phyloP scores from a whole-genome alignment of 2,329 filamentous ascomycete species.

The Grosmannia penicillata region DNA sequence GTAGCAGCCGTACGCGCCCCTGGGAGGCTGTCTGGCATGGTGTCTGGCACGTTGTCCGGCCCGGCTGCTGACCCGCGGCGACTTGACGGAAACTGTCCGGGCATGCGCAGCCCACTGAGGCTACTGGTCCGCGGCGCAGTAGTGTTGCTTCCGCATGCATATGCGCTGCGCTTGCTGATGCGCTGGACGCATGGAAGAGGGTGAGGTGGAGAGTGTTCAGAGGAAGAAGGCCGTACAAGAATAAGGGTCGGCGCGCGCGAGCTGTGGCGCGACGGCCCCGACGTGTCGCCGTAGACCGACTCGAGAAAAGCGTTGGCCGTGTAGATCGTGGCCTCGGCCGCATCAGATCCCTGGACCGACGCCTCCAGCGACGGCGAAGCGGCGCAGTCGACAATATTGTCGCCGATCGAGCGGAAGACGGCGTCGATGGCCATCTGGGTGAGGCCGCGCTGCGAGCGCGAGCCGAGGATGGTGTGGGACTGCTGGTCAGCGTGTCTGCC shows the following conservation, averaged over 20 bases:
- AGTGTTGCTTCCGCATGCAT: too few species aligned
- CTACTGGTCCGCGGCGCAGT: slow-evolving; percentile 6
- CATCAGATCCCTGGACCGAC: slow-evolving; percentile 62
- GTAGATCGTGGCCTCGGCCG: slow-evolving; percentile 66
- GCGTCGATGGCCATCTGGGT: slow-evolving; percentile 86
- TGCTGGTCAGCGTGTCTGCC: slow-evolving; percentile 26
- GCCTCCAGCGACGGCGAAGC: slow-evolving; percentile 48
- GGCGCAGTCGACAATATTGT: slow-evolving; percentile 51
- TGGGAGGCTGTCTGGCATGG: too few species aligned
- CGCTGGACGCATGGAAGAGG: neutral
- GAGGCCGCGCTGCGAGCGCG: slow-evolving; percentile 69
- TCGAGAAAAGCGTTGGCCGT: slow-evolving; percentile 68
- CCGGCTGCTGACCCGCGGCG: slow-evolving; percentile 7
- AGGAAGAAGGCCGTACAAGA: slow-evolving; percentile 40
- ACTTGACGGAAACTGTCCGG: slow-evolving; percentile 10
- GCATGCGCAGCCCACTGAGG: slow-evolving; percentile 10
- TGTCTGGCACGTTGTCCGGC: slow-evolving; percentile 21
- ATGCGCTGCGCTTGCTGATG: too few species aligned
- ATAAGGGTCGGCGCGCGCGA: slow-evolving; percentile 57
- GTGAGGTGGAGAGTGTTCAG: slow-evolving; percentile 23
- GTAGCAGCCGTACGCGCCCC: neutral
- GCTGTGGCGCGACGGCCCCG: slow-evolving; percentile 38
- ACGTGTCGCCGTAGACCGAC: slow-evolving; percentile 53
- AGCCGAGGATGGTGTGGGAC: slow-evolving; percentile 94
- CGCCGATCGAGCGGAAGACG: slow-evolving; percentile 67